Conservation (phyloP, 257 asterid genomes). For the Przewalskia tangutica region DNA sequence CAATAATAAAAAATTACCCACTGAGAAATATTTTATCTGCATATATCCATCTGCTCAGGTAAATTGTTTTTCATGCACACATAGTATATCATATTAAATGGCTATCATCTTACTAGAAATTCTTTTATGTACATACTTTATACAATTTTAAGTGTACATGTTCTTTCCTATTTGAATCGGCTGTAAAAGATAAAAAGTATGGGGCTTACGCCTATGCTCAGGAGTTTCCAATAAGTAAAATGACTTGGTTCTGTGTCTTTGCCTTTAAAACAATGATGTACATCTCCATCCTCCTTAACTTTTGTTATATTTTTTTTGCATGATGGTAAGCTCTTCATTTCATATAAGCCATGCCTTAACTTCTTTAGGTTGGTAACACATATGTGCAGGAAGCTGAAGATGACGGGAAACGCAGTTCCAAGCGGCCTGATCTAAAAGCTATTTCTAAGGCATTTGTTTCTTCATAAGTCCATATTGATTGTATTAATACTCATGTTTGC, state of each 20-base stretch:
- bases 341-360: not conserved
- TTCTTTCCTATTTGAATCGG: not conserved
- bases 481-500: not conserved
- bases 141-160: not conserved
- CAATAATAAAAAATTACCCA: not conserved
- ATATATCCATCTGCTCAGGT: not conserved
- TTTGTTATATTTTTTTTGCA: not conserved
- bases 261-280: not conserved
- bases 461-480: not conserved
- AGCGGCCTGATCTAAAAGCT: conserved; percentile 90
- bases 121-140: not conserved
- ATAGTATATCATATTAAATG: not conserved
- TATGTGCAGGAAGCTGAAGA: conserved; percentile 35
- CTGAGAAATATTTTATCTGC: not conserved
- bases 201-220: not conserved
- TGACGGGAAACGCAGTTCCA: conserved; percentile 27
- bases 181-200: not conserved
- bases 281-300: not conserved
- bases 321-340: not conserved
- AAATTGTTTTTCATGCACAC: not conserved
- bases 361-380: not conserved
- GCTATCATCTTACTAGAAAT: not conserved
- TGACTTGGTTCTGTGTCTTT: not conserved
- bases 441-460: conserved; percentile 40
- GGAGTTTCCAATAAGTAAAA: not conserved